These are phyloP conservation scores for Penicillium bialowiezense DNA, from an alignment of 495 filamentous ascomycete species.

Conservation along the genomic window DNA sequence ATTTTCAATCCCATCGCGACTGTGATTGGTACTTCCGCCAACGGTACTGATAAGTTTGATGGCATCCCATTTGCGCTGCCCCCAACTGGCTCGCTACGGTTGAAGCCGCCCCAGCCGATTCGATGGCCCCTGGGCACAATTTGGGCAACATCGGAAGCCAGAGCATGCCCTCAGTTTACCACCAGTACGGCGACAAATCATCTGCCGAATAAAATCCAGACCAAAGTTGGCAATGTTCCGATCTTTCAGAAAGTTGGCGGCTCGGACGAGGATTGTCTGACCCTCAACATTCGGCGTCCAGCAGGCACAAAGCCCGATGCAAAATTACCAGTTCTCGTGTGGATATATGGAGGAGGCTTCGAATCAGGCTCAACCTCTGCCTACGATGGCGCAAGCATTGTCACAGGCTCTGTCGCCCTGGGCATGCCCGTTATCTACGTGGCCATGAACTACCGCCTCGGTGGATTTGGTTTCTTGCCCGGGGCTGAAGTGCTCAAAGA, in stretches of 20 bases:
- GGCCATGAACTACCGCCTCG: slow-evolving; percentile 75
- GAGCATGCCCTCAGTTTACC: slow-evolving; percentile 54
- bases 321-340: slow-evolving; percentile 62
- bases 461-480: slow-evolving; percentile 70
- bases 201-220: slow-evolving; percentile 44
- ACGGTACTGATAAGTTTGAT: slow-evolving; percentile 51
- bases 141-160: slow-evolving; percentile 46
- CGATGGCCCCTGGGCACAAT: slow-evolving; percentile 47
- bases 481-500: slow-evolving; percentile 64
- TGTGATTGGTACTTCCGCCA: slow-evolving; percentile 42
- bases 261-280: slow-evolving; percentile 64
- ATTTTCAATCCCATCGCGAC: slow-evolving; percentile 49
- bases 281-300: slow-evolving; percentile 62
- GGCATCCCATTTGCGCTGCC: slow-evolving; percentile 65
- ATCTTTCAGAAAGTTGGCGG: slow-evolving; percentile 49
- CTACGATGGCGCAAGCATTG: slow-evolving; percentile 57
- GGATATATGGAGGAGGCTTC: slow-evolving; percentile 69
- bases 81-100: slow-evolving; percentile 55
- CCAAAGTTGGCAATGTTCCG: slow-evolving; percentile 51
- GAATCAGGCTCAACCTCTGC: slow-evolving; percentile 56
- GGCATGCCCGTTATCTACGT: slow-evolving; percentile 68
- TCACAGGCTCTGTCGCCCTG: slow-evolving; percentile 48
- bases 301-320: slow-evolving; percentile 49
- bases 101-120: slow-evolving; percentile 56
- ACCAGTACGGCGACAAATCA: slow-evolving; percentile 39